Evolutionary conservation across 305 asterid species (phyloP).

Genomic region (Stenogyne calaminthoides): DNA sequence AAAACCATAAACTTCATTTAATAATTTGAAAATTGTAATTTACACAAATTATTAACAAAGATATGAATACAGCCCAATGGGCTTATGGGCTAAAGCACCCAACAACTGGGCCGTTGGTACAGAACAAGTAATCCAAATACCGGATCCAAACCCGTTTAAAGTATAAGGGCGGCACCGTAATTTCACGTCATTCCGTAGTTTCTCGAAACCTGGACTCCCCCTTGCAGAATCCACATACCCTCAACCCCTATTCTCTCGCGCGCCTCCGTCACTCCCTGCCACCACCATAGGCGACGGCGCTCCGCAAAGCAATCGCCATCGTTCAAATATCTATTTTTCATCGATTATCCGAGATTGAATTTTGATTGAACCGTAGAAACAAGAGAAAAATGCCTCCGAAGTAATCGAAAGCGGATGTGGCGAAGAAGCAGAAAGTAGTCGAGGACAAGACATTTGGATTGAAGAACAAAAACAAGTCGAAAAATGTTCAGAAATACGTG

Average conservation of each 20-base stretch:
- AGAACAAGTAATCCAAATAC: background rate
- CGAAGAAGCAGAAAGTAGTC: conserved; percentile 86
- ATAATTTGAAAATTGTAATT: too few relatives aligned
- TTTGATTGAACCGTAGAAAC: conserved; percentile 12
- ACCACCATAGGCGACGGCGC: conserved; percentile 22
- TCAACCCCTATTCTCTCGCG: conserved; percentile 19
- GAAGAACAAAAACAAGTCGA: conserved; percentile 92
- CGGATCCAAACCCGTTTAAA: conserved; percentile 9
- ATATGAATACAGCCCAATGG: background rate
- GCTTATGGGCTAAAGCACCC: background rate
- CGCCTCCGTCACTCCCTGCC: conserved; percentile 33
- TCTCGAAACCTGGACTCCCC: conserved; percentile 26
- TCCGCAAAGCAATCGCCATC: background rate
- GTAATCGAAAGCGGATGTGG: conserved; percentile 76
- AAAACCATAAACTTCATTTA: too few relatives aligned
- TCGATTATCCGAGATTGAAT: conserved; percentile 1
- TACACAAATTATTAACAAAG: background rate
- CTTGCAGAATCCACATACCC: conserved; percentile 22
- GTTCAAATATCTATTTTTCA: background rate
- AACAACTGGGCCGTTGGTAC: background rate
- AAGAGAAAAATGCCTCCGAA: conserved; percentile 74
- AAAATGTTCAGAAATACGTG: conserved; percentile 92
- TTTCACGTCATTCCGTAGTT: conserved; percentile 12
- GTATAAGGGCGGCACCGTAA: conserved; percentile 19
- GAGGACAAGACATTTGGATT: conserved; percentile 99